Percentiles rank a stretch among this genome's conserved stretches.
These are phyloP conservation scores for Penicillium decumbens DNA, from an alignment of 2,329 filamentous ascomycete genomes.

Conservation along the genomic window DNA sequence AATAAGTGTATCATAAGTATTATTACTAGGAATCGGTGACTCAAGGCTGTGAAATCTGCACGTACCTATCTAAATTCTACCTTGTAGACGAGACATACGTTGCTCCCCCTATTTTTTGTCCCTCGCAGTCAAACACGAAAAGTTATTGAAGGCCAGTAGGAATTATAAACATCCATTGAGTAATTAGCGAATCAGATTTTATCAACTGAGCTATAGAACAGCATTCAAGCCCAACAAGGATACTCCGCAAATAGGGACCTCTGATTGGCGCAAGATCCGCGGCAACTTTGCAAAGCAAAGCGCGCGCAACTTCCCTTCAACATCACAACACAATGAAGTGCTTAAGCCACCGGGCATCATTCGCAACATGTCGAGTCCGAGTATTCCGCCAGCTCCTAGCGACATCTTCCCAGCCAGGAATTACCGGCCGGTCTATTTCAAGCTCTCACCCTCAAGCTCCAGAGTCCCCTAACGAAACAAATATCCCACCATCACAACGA, in stretches of 20 bases:
- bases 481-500: conserved; percentile 26
- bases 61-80: too few relatives aligned
- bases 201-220: background rate
- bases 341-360: conserved; percentile 23
- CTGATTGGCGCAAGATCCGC: conserved; percentile 14
- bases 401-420: background rate
- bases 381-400: conserved; percentile 23
- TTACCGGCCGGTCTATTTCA: conserved; percentile 12
- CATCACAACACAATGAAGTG: conserved; percentile 25
- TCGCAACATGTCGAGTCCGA: conserved; percentile 32
- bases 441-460: conserved; percentile 9
- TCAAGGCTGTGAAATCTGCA: too few relatives aligned
- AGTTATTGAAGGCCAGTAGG: too few relatives aligned
- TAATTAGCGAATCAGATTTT: too few relatives aligned
- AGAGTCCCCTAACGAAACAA: background rate
- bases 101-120: too few relatives aligned
- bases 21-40: too few relatives aligned
- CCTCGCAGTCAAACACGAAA: too few relatives aligned
- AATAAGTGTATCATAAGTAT: too few relatives aligned
- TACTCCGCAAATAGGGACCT: conserved; percentile 16
- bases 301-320: conserved; percentile 2
- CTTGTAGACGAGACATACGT: too few relatives aligned
- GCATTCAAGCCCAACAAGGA: background rate
- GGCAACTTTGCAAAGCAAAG: background rate
- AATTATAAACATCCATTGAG: too few relatives aligned